Evolutionary conservation across 768 basidiomycete genomes (phyloP), one percentile per base, ranked within the genome.

Genomic region (Serendipita sp.): DNA sequence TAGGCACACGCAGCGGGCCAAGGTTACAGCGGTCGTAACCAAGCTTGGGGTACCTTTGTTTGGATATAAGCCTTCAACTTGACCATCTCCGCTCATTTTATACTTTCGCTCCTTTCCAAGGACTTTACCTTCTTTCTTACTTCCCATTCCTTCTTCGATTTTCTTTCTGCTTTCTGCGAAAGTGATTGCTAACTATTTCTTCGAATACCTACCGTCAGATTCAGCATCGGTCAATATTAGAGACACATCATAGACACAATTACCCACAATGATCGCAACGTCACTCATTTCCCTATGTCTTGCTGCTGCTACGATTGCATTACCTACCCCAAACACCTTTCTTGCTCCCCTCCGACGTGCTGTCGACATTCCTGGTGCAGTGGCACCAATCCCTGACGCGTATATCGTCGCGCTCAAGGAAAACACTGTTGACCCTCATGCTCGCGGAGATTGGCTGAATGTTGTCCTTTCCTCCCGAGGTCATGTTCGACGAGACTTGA

Each of bases 151-250:
- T 60, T 60, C 56, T n/a, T 37, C 35, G 10, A 28, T 37, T 8
- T n/a, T 32, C 56, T n/a, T 60, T 60, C 56, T 10, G 32, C 56
- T 60, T 60, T 60, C 56, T 37, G 56, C 24, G 56, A 60, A 60
- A 60, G 56, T 51, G 7, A 18, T 53, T 53, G 18, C 18, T 53
- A 10, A 60, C 56, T 28, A 8, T 60, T 35, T n/a, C 11, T 60
- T 60, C 56, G n/a, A 60, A 18, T 32, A 18, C n/a, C 56, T 28
- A 60, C 24, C 24, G 24, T 24, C 24, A 24, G 24, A 24, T 24
- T 28, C 56, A 32, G 8, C 56, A 8, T n/a, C 34, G 24, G 10
- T 10, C 56, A 60, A 24, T 60, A 53, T 53, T 24, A 24, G 18
- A 18, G 48, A 53, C 48, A 28, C 3, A 30, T 4, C 35, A 28